Evolutionary conservation across 1,284 basidiomycete genomes (phyloP).

Genomic region (Clitocybe nebularis): DNA sequence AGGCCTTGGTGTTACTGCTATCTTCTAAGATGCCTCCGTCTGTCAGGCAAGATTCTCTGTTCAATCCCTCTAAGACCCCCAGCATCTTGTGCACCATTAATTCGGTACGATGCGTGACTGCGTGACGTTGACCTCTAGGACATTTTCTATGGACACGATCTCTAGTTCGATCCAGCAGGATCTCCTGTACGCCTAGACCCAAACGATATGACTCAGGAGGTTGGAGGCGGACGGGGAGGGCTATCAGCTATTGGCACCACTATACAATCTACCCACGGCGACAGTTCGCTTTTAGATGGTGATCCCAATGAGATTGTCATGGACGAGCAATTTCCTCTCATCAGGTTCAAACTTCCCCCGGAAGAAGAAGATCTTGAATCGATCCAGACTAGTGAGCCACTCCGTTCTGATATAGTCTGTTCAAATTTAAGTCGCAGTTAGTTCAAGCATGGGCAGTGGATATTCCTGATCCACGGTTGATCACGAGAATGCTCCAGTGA

Average conservation of each 20-base stretch:
- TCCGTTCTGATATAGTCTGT: background rate
- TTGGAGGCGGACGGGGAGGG: slow-evolving; percentile 45
- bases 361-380: slow-evolving; percentile 59
- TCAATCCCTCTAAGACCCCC: slow-evolving; percentile 72
- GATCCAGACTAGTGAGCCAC: slow-evolving; percentile 50
- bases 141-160: slow-evolving; percentile 71
- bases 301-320: slow-evolving; percentile 43
- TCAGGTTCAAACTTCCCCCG: slow-evolving; percentile 49
- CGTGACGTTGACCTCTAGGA: slow-evolving; percentile 55
- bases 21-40: slow-evolving; percentile 1
- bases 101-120: slow-evolving; percentile 66
- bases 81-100: slow-evolving; percentile 71
- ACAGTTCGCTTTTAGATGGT: slow-evolving; percentile 30
- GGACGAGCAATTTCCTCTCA: slow-evolving; percentile 62
- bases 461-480: slow-evolving; percentile 64
- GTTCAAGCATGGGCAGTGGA: slow-evolving; percentile 85
- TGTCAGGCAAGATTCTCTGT: slow-evolving; percentile 59
- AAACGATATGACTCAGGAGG: background rate
- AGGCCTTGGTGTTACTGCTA: slow-evolving; percentile 65
- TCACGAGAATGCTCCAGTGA: slow-evolving; percentile 64
- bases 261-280: slow-evolving; percentile 13
- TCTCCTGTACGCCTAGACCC: background rate
- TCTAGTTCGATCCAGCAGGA: slow-evolving; percentile 56
- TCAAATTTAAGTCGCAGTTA: slow-evolving; percentile 21
- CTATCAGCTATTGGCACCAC: slow-evolving; percentile 30